These are phyloP conservation scores for Biscogniauxia mediterranea DNA, from an alignment of 2,329 filamentous ascomycete species.

Conservation along the genomic window DNA sequence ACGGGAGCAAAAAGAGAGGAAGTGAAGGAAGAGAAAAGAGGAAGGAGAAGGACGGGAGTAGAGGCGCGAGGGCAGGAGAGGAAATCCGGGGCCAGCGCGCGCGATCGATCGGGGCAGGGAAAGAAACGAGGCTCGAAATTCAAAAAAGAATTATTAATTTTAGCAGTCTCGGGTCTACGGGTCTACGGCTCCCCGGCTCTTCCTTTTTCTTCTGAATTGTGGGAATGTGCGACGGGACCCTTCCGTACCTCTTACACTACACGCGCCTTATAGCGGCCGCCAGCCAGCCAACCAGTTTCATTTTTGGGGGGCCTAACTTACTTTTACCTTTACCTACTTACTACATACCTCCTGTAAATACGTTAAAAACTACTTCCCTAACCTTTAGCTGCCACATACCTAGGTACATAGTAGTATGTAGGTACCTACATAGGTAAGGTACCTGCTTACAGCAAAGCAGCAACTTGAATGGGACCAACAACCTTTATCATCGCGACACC, in stretches of 20 bases:
- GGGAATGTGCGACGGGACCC: conserved; percentile 20
- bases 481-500: too few relatives aligned
- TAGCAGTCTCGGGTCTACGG: conserved; percentile 13
- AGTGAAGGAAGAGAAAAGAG: conserved; percentile 6
- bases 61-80: conserved; percentile 8
- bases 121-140: conserved; percentile 7
- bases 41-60: neutral
- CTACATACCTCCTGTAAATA: too few relatives aligned
- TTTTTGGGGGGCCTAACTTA: neutral
- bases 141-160: neutral
- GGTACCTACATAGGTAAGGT: too few relatives aligned
- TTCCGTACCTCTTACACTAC: conserved; percentile 23
- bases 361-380: too few relatives aligned
- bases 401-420: too few relatives aligned
- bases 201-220: conserved; percentile 21
- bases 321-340: neutral
- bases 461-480: too few relatives aligned
- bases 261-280: conserved; percentile 4
- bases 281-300: neutral
- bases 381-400: too few relatives aligned
- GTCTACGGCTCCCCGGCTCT: conserved; percentile 24
- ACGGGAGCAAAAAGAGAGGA: neutral
- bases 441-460: too few relatives aligned
- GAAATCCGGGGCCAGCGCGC: neutral
- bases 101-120: conserved; percentile 13